Percentiles rank a stretch among this genome's conserved stretches.
Conservation (phyloP, 2,329 filamentous ascomycete genomes). For the Gnomoniopsis smithogilvyi region DNA sequence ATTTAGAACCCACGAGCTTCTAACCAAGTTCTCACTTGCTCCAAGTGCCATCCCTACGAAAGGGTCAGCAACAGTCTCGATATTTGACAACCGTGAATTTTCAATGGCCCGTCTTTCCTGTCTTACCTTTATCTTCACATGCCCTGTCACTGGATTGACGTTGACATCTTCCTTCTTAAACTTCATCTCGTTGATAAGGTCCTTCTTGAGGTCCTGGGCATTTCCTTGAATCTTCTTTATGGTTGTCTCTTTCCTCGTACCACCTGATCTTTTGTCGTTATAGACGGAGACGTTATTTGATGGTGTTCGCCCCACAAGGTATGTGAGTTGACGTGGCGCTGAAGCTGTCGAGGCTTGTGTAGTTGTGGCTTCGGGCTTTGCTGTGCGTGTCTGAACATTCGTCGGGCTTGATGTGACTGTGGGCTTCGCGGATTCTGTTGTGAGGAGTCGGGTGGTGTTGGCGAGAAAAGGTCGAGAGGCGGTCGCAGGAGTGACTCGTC, state of each 20-base stretch:
- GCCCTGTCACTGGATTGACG: constrained; percentile 60
- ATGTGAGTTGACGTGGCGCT: constrained; percentile 48
- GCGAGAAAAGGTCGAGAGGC: not conserved
- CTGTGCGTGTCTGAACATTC: not conserved
- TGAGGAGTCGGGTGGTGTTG: constrained; percentile 3
- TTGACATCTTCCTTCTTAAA: constrained; percentile 52
- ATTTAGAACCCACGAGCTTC: not conserved
- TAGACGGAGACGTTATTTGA: constrained; percentile 77
- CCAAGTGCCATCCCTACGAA: constrained; percentile 11
- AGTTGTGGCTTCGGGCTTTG: not conserved
- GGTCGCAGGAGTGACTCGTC: constrained; percentile 3
- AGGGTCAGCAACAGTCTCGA: not conserved
- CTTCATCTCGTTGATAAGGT: constrained; percentile 58
- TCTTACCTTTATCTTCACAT: constrained; percentile 71
- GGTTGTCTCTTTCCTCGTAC: constrained; percentile 69
- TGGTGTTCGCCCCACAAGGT: constrained; percentile 69
- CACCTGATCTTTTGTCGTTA: constrained; percentile 67
- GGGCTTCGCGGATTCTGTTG: not conserved
- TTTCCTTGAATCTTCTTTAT: constrained; percentile 81
- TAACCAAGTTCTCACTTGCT: not conserved
- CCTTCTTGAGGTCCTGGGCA: constrained; percentile 56
- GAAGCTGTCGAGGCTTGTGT: constrained; percentile 13
- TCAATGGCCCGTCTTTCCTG: not conserved
- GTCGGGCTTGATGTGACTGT: not conserved
- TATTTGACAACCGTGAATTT: not conserved